Conservation (phyloP, 192 early-diverging fungal genomes). For the Backusella macrospora region DNA sequence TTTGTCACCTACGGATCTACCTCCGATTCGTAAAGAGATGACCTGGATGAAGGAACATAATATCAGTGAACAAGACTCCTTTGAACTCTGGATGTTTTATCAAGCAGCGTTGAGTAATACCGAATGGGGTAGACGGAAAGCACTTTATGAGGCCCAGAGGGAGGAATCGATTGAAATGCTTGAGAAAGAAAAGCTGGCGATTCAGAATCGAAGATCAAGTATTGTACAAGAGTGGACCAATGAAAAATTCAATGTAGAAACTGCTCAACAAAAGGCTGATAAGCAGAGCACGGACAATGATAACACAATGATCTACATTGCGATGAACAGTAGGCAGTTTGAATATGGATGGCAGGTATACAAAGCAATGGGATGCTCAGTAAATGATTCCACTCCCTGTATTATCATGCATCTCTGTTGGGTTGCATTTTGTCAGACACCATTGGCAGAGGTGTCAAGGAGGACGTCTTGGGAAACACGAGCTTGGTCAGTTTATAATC, state of each 20-base stretch:
- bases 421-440: slow-evolving; percentile 20
- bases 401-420: slow-evolving; percentile 30
- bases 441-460: slow-evolving; percentile 19
- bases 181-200: not conserved
- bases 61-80: slow-evolving; percentile 24
- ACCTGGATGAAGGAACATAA: slow-evolving; percentile 24
- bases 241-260: slow-evolving; percentile 1
- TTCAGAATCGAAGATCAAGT: not conserved
- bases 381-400: slow-evolving; percentile 21
- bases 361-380: slow-evolving; percentile 16
- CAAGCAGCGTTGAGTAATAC: slow-evolving; percentile 18
- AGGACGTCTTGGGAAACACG: slow-evolving; percentile 26
- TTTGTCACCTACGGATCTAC: slow-evolving; percentile 12
- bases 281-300: slow-evolving; percentile 18
- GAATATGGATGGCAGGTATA: slow-evolving; percentile 33
- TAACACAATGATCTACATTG: slow-evolving; percentile 27
- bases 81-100: slow-evolving; percentile 28
- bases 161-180: not conserved
- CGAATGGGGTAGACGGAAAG: slow-evolving; percentile 17
- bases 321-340: slow-evolving; percentile 22
- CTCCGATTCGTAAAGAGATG: slow-evolving; percentile 21
- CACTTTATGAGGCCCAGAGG: slow-evolving; percentile 2
- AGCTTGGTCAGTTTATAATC: slow-evolving; percentile 24
- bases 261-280: not conserved
- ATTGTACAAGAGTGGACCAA: slow-evolving; percentile 13